Evolutionary conservation across 495 filamentous ascomycete species (phyloP).

Genomic region (Penicillium atrosanguineum): DNA sequence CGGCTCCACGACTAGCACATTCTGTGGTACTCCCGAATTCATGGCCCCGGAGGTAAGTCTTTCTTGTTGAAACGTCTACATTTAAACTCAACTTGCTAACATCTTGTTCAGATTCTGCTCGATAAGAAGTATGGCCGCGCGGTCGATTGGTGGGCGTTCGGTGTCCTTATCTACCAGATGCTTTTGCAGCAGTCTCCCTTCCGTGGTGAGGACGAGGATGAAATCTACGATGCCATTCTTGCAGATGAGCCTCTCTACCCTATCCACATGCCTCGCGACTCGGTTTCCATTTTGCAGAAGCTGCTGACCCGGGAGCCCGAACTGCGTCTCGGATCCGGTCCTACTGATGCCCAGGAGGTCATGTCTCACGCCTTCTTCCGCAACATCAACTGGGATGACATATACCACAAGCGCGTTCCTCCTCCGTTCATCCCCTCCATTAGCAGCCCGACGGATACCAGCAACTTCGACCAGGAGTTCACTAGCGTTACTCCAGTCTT

Average conservation of each 20-base stretch:
- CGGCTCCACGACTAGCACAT: constrained; percentile 92
- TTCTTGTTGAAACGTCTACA: not conserved
- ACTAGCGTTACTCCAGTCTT: constrained; percentile 97
- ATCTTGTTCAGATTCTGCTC: constrained; percentile 72
- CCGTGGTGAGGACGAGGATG: constrained; percentile 98
- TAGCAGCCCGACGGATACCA: constrained; percentile 89
- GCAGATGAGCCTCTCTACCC: constrained; percentile 97
- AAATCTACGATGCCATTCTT: constrained; percentile 99
- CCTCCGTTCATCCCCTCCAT: constrained; percentile 90
- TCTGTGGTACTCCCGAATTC: constrained; percentile 98
- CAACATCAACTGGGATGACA: constrained; percentile 97
- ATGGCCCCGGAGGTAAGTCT: constrained; percentile 92
- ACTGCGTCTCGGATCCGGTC: constrained; percentile 84
- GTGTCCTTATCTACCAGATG: constrained; percentile 99
- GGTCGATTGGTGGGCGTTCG: constrained; percentile 99
- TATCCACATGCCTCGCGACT: constrained; percentile 98
- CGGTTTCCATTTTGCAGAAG: constrained; percentile 96
- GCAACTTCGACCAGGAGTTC: constrained; percentile 98
- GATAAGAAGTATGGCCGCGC: constrained; percentile 98
- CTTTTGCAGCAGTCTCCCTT: constrained; percentile 98
- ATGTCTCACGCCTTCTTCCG: constrained; percentile 99
- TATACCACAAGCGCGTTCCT: constrained; percentile 88
- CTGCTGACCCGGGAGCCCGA: constrained; percentile 94
- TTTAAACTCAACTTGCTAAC: constrained; percentile 12
- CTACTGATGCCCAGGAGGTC: constrained; percentile 97